Base-by-base conservation (phyloP, 2,329 filamentous ascomycete species). In the Chaetothyriales sp. region DNA sequence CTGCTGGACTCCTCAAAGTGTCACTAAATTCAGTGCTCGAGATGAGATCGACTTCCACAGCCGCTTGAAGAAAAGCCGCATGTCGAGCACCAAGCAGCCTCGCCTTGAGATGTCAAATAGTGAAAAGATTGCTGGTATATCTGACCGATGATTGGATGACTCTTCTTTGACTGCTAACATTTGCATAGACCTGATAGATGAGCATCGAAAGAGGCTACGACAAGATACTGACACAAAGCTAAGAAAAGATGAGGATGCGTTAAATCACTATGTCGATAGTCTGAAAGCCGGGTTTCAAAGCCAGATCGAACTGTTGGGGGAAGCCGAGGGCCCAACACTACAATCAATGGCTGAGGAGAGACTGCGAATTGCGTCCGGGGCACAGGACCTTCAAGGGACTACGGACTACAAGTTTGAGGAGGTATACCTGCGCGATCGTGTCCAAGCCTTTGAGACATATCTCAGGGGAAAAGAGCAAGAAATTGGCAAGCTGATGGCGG, bases 201-300 rank as follows among this genome's bases (percentile, higher is more conserved):
- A 47, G 18, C 26, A 47, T 18, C 10, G 45, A 22, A 32, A 47
- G 3, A 47, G 50, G 20, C 20, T 54, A 25, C 22, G 49, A 32
- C 19, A 52, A 50, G 49, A 56, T n/a, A 56, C 54, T 46, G 52
- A 54, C 26, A 43, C 43, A 6, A 46, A 49, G 12, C 26, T 57
- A n/a, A 46, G 47, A 42, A 46, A 44, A 10, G 28, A 18, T 18
- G 45, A 47, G 45, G 28, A 22, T 25, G 20, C 9, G 15, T 19
- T 26, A 18, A 47, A 18, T 10, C 20, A 47, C 8, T 18, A 25
- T 6, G 7, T 47, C 18, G 26, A 32, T 18, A 20, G 20, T 15
- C 22, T 47, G 9, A 18, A 12, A 9, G 18, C 8, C 26, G 18
- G 20, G 18, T 47, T 51, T 22, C 18, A 43, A 18, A 45, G 26